Evolutionary conservation across 495 filamentous ascomycete species (phyloP).

Genomic region (Aspergillus olivimuriae): DNA sequence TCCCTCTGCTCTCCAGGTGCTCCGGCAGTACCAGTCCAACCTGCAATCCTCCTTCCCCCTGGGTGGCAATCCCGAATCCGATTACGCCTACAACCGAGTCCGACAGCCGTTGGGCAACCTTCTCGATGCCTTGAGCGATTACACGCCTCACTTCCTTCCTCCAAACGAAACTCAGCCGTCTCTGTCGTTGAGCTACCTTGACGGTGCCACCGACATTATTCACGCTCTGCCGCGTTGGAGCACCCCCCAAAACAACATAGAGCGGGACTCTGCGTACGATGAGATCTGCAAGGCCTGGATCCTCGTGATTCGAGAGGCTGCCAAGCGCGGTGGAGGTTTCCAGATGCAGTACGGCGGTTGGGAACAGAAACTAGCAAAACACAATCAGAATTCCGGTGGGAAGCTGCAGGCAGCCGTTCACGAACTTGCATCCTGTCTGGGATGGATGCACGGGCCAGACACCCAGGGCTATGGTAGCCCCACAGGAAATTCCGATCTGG

Average conservation of each 20-base stretch:
- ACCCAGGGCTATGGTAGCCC: conserved; percentile 35
- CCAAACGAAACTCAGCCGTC: conserved; percentile 78
- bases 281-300: conserved; percentile 93
- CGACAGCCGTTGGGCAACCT: conserved; percentile 72
- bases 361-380: conserved; percentile 82
- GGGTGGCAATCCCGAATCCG: conserved; percentile 72
- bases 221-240: conserved; percentile 86
- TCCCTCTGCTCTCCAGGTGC: conserved; percentile 66
- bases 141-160: conserved; percentile 90
- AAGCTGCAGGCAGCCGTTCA: conserved; percentile 75
- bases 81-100: conserved; percentile 93
- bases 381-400: conserved; percentile 81
- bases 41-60: conserved; percentile 80
- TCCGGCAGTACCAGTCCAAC: conserved; percentile 71
- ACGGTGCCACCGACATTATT: conserved; percentile 82
- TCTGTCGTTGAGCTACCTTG: conserved; percentile 75
- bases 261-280: conserved; percentile 92
- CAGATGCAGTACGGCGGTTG: conserved; percentile 85
- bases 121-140: conserved; percentile 85
- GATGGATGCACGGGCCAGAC: conserved; percentile 64
- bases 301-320: conserved; percentile 82
- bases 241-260: conserved; percentile 74
- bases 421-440: conserved; percentile 64
- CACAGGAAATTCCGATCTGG: conserved; percentile 42
- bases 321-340: conserved; percentile 87